Conservation (phyloP, 805 yeast species). For the Metschnikowia borealis region DNA sequence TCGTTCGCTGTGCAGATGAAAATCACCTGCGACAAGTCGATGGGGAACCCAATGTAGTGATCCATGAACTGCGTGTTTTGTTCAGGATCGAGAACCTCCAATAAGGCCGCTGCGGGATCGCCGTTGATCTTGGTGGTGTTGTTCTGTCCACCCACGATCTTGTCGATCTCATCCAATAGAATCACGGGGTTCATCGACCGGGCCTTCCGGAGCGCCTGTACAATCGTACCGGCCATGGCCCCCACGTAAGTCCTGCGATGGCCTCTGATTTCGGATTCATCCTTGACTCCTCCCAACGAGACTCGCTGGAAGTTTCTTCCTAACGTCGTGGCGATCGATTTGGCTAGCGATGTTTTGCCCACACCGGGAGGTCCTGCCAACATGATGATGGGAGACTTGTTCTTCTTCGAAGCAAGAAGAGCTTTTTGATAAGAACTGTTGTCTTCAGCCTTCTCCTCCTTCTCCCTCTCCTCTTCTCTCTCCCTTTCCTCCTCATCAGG, state of each 20-base stretch:
- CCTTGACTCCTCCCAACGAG: constrained; percentile 83
- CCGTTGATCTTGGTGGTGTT: constrained; percentile 55
- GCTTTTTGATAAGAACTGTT: constrained; percentile 2
- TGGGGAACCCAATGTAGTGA: constrained; percentile 81
- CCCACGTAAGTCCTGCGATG: constrained; percentile 91
- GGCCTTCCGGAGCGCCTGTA: constrained; percentile 72
- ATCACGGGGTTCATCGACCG: constrained; percentile 80
- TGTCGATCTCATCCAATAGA: constrained; percentile 81
- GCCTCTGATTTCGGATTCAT: constrained; percentile 86
- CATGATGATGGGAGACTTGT: constrained; percentile 69
- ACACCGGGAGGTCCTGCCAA: constrained; percentile 94
- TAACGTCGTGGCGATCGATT: constrained; percentile 70
- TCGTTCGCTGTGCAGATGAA: constrained; percentile 88
- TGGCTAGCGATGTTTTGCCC: constrained; percentile 85
- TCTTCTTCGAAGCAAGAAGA: constrained; percentile 26
- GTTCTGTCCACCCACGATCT: constrained; percentile 54
- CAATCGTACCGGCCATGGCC: constrained; percentile 82
- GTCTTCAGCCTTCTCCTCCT: constrained; percentile 21
- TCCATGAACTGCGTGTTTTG: constrained; percentile 75
- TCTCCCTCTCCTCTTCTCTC: constrained; percentile 25
- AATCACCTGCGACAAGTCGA: constrained; percentile 75
- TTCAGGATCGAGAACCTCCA: constrained; percentile 88
- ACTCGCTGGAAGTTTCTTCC: constrained; percentile 74
- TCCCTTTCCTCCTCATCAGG: constrained; percentile 36
- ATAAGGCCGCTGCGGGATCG: constrained; percentile 84